Evolutionary conservation across 208 protist genomes (phyloP), one percentile per base, ranked within the genome.

Genomic region (Leishmania turanica): DNA sequence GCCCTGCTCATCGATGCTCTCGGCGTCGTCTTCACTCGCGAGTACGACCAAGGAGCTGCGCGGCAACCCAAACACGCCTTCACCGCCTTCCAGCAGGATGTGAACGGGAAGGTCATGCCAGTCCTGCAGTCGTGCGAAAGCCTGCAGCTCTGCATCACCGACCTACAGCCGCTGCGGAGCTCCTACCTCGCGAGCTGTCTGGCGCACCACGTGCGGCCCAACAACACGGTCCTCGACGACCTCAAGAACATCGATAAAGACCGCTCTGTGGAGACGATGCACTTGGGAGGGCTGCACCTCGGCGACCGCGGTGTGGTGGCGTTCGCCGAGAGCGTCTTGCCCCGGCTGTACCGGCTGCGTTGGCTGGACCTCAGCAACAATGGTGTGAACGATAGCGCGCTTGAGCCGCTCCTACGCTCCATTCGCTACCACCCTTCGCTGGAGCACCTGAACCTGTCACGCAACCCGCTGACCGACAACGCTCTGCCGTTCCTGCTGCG

Each of bases 161-260:
- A 92, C 68, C 65, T 78, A 5, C 79, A 84, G 21, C 83, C 88
- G 78, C 78, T 97, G 51, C 86, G 87, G 42, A 91, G 84, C 60
- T 86, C 84, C 8, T 96, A 97, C 85, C 74, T 97, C 19, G 65
- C 83, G 49, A 84, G 89, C 66, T 96, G 94, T 74, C 78, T 95
- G 8, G 64, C 68, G 7, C 75, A 71, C 51, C 75, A 81, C 31
- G 82, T 90, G 21, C 87, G 90, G 78, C 92, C 92, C 21, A 86
- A 89, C 77, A 72, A 80, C 24, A 62, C 62, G 6, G 70, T 96
- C 60, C 62, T 97, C 72, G 77, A 84, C 4, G 62, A 71, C 58
- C 64, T 88, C 45, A 84, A 87, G 74, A 40, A 47, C 54, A 86
- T 86, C 37, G 82, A 86, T 37, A 65, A 79, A 5, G 65, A 82